phyloP scores from a whole-genome alignment of 2,329 filamentous ascomycete genomes.

The Penicillium sp. region DNA sequence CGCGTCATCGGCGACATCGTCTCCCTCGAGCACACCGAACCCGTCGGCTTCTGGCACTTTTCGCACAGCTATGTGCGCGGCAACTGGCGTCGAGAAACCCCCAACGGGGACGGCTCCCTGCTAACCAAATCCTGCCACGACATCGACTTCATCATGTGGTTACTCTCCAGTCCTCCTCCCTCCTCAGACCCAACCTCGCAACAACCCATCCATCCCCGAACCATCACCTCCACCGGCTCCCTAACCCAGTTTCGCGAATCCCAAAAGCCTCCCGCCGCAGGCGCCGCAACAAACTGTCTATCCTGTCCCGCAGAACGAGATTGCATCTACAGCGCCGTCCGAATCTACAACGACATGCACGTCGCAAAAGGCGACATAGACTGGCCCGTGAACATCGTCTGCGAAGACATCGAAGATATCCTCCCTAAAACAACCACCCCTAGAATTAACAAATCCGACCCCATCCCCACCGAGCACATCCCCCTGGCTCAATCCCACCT shows the following conservation, averaged over 20 bases:
- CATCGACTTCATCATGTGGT: constrained; percentile 84
- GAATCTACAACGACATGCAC: constrained; percentile 65
- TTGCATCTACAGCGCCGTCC: constrained; percentile 78
- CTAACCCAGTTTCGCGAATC: constrained; percentile 68
- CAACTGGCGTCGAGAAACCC: constrained; percentile 80
- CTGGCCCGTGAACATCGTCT: constrained; percentile 85
- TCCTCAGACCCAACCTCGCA: constrained; percentile 49
- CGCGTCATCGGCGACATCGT: constrained; percentile 72
- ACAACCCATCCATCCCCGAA: too few relatives aligned
- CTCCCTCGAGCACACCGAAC: constrained; percentile 83
- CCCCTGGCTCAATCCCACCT: too few relatives aligned
- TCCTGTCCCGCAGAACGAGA: constrained; percentile 63
- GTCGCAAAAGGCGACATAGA: constrained; percentile 58
- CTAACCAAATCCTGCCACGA: constrained; percentile 96
- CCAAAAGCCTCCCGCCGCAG: constrained; percentile 67
- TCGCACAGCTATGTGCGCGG: constrained; percentile 80
- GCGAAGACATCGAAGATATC: constrained; percentile 81
- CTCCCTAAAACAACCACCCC: too few relatives aligned
- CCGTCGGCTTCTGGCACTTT: constrained; percentile 94
- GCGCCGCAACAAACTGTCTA: constrained; percentile 74
- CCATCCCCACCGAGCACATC: too few relatives aligned
- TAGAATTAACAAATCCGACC: too few relatives aligned
- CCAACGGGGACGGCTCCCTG: constrained; percentile 65
- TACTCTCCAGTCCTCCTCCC: constrained; percentile 68
- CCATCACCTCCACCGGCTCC: constrained; percentile 68